These are phyloP conservation scores for Carex cristatella DNA, from an alignment of 176 grass and related monocot genomes.

Conservation along the genomic window DNA sequence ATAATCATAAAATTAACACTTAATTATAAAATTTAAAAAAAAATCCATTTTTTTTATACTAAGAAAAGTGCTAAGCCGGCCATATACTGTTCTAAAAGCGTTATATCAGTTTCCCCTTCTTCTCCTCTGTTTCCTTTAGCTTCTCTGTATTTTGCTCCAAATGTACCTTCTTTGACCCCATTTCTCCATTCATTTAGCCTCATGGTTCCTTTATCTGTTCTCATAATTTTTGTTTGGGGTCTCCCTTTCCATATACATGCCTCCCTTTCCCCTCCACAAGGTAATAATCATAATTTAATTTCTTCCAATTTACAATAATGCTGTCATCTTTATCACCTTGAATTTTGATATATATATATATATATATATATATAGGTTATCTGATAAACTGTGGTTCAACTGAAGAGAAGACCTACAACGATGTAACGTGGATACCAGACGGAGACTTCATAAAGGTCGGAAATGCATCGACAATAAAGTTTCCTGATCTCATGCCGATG, in stretches of 20 bases:
- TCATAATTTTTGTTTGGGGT: slow-evolving; percentile 14
- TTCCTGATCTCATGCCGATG: slow-evolving; percentile 15
- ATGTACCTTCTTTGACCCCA: background rate
- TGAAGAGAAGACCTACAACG: slow-evolving; percentile 6
- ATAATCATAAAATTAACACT: background rate
- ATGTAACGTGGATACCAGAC: slow-evolving; percentile 52
- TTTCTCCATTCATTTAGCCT: background rate
- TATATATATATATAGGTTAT: slow-evolving; percentile 37
- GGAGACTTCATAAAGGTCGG: slow-evolving; percentile 42
- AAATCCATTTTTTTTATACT: background rate
- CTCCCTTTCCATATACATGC: slow-evolving; percentile 21
- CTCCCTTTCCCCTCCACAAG: slow-evolving; percentile 23
- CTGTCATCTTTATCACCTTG: background rate
- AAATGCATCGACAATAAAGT: slow-evolving; percentile 2
- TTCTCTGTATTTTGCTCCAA: slow-evolving; percentile 2
- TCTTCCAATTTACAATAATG: background rate
- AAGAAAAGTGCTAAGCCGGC: slow-evolving; percentile 32
- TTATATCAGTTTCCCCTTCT: slow-evolving; percentile 7
- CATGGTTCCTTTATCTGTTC: slow-evolving; percentile 31
- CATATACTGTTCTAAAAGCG: slow-evolving; percentile 10
- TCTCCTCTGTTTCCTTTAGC: background rate
- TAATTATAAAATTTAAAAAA: background rate
- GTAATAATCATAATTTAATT: slow-evolving; percentile 6
- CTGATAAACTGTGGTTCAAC: slow-evolving; percentile 63
- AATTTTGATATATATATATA: slow-evolving; percentile 17